Evolutionary conservation across 768 basidiomycete species (phyloP), one percentile per base, ranked within the genome.

Genomic region (Mycena kentingensis): DNA sequence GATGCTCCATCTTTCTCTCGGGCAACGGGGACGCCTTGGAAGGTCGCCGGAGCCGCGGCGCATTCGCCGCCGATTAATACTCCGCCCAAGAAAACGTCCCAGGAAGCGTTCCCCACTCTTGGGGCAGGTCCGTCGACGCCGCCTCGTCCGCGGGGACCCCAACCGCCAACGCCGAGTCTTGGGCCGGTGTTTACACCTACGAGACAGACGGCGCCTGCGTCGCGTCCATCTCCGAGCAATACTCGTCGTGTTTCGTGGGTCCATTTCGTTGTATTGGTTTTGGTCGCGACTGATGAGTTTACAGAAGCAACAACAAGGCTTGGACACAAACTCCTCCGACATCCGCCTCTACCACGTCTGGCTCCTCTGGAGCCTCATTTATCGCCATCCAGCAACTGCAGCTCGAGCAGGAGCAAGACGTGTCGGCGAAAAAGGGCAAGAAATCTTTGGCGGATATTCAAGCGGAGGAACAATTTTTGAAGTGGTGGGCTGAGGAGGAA

Each of bases 401-500:
- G 66, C 77, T 80, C 35, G 79, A 84, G 55, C 81, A 85, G 51
- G 79, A 84, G 54, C 81, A 85, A 51, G 73, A 70, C 7, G 60
- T 57, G 1, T 62, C 64, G 2, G 65, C 70, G 5, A 64, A 64
- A 5, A 80, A 78, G 53, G 81, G 81, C 55, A 83, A 80, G 55
- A 79, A 79, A 27, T 88, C 87, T 24, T 70, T 96, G 51, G 72
- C 76, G 15, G 85, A 96, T 55, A 98, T 97, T 36, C 93, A 96
- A 67, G 78, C 76, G 43, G 92, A 95, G 68, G 82, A 74, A 3
- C 89, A 90, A 54, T 98, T 97, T 65, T 67, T 95, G 67, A 79
- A 74, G 60, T 97, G 94, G 94, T 97, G 93, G 92, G 74, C 82
- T 1, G 84, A 77, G 6, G 94, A 96, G 67, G 90, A 93, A 67